Base-by-base conservation (phyloP, 495 filamentous ascomycete genomes). In the Tuber indicum region DNA sequence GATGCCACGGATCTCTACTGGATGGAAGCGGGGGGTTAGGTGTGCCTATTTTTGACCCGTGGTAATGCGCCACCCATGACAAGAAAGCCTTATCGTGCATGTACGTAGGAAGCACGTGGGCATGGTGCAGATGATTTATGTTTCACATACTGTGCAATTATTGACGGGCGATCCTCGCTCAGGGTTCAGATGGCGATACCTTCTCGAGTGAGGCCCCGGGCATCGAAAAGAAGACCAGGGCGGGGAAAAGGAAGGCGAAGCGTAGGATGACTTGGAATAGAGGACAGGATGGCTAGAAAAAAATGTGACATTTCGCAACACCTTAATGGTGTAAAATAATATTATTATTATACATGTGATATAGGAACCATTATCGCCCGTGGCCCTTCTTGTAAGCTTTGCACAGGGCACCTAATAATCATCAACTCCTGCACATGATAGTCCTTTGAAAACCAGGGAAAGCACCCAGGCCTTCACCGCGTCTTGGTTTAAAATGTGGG, bases 21-120 rank as follows among this genome's bases (percentile, higher is more conserved):
- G 58, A 26, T 36, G 58, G 58, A 36, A 66, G 58, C 58, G 58
- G 58, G 58, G 58, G 58, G 58, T 16, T 36, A 77, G 44, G 72
- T 72, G 75, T 71, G 77, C 74, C 77, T 80, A 80, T 80, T 80
- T 80, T 80, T 46, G 77, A 75, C 70, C 74, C 75, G 21, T 41
- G 69, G 73, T 71, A 44, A 71, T 74, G 75, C 77, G 74, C 72
- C 70, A 76, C 76, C 58, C 58, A 16, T 26, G 58, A 36, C 58
- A 36, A 76, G 71, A 72, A 49, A 79, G 77, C 75, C 77, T 80
- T 80, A 80, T 80, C 78, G 78, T 76, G 78, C 77, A 80, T 42
- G 74, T 66, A 78, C 74, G 77, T 66, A 66, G 58, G 71, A 80
- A 80, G 78, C 78, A 80, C 78, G 78, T 80, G 78, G 78, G 78